Evolutionary conservation across 257 asterid species (phyloP), one percentile per base, ranked within the genome.

Genomic region (Catharanthus roseus): DNA sequence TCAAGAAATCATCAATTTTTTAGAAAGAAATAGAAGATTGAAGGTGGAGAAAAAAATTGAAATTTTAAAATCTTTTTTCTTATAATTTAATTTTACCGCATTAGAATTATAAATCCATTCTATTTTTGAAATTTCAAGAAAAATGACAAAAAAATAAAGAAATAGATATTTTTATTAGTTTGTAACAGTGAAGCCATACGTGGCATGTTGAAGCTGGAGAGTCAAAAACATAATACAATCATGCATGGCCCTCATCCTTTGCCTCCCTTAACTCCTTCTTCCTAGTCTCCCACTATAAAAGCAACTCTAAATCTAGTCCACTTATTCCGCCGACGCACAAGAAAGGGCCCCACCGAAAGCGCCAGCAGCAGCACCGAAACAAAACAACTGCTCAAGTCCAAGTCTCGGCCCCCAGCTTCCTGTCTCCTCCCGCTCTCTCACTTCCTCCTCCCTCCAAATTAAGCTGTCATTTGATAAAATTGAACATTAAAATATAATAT

Each of bases 261-360:
- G 31, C 49, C n/a, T 9, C 29, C 29, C 29, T 13, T 65, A 18
- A 15, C 45, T 11, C 45, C 7, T 12, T 68, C 41, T 38, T 3
- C 41, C n/a, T n/a, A 38, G 41, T 38, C 41, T 38, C 5, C 41
- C 7, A 3, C 61, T 6, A 49, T 41, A 18, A 73, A 54, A 5
- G 64, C 64, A 57, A 57, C 28, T 55, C 72, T 45, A 76, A 80
- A 80, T 82, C 75, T 55, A 69, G 78, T 72, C 83, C 87, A 80
- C 82, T 75, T 73, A 80, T 82, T 85, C 82, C 86, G 90, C 86
- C 82, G 81, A 79, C 86, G 79, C 70, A 58, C 2, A 45, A 11
- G 67, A 50, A n/a, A 41, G 81, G 82, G 29, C 73, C 86, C 88
- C 62, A 68, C 78, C 77, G 44, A 60, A 68, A 75, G 73, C 76